A percentile compares a stretch with the other conserved stretches of the same genome.
phyloP scores from a whole-genome alignment of 495 filamentous ascomycete genomes.

The Staphylotrichum tortipilum region DNA sequence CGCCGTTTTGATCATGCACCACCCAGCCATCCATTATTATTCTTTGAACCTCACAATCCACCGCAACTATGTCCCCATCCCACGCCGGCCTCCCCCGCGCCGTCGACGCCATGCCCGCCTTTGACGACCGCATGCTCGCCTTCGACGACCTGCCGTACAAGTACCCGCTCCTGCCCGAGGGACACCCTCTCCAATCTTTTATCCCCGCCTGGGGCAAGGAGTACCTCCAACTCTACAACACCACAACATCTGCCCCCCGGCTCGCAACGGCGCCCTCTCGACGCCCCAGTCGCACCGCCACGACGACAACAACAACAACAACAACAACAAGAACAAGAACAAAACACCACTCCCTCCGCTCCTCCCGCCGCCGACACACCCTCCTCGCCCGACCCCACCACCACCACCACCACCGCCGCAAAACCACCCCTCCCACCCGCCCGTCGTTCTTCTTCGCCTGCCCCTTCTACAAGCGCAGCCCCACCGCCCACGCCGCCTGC shows the following conservation, averaged over 20 bases:
- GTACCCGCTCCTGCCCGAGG: neutral
- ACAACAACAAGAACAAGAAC: neutral
- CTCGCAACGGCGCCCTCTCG: no score
- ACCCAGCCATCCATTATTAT: no score
- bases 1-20: no score
- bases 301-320: neutral
- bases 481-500: neutral
- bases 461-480: slow-evolving; percentile 3
- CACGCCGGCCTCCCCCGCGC: neutral
- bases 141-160: neutral
- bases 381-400: neutral
- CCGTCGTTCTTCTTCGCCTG: no score
- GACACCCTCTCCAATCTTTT: neutral
- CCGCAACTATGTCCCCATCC: no score
- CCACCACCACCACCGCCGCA: neutral
- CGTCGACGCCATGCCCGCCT: neutral
- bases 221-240: no score
- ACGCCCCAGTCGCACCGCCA: no score
- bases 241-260: no score
- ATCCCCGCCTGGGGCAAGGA: neutral
- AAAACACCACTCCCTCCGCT: neutral
- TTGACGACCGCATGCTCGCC: neutral
- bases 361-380: neutral
- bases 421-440: neutral
- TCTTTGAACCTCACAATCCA: no score